phyloP scores from a whole-genome alignment of 1,284 basidiomycete species.

The Porogramme epimiltina region DNA sequence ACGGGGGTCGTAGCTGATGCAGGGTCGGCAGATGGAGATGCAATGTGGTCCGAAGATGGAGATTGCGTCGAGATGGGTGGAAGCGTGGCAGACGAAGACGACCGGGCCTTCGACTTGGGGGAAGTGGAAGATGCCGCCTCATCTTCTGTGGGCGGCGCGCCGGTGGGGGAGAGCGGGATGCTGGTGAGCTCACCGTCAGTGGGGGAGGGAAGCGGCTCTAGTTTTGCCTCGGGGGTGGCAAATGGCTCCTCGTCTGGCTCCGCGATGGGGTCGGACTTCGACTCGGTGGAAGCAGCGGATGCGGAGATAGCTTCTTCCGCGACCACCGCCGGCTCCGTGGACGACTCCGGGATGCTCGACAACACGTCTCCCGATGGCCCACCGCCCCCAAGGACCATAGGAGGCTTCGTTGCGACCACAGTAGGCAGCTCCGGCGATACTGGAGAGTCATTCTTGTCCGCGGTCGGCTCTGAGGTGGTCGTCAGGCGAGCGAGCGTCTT shows the following conservation, averaged over 20 bases:
- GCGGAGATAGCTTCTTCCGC: background rate
- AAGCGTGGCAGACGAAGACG: too few relatives aligned
- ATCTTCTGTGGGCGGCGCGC: background rate
- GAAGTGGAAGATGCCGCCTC: background rate
- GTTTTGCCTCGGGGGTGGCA: constrained; percentile 3
- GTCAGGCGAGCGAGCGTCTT: background rate
- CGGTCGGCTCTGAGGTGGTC: background rate
- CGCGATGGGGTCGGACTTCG: background rate
- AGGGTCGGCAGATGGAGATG: background rate
- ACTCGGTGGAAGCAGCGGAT: background rate
- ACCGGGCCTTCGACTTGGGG: background rate
- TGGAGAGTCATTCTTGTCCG: constrained; percentile 1
- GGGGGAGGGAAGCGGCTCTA: constrained; percentile 6
- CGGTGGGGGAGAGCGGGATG: constrained; percentile 5
- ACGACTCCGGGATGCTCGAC: background rate
- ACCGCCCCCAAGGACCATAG: background rate
- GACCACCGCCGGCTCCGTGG: background rate
- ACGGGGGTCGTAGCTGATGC: constrained; percentile 2
- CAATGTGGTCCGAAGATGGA: background rate
- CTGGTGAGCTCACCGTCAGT: background rate
- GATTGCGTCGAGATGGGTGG: background rate
- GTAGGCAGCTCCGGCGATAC: constrained; percentile 13
- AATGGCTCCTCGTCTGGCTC: constrained; percentile 3
- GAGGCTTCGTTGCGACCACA: constrained; percentile 13
- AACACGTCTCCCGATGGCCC: background rate